Evolutionary conservation across 108 stramenopile species (phyloP), one percentile per base, ranked within the genome.

Genomic region (Chaetoceros muelleri): DNA sequence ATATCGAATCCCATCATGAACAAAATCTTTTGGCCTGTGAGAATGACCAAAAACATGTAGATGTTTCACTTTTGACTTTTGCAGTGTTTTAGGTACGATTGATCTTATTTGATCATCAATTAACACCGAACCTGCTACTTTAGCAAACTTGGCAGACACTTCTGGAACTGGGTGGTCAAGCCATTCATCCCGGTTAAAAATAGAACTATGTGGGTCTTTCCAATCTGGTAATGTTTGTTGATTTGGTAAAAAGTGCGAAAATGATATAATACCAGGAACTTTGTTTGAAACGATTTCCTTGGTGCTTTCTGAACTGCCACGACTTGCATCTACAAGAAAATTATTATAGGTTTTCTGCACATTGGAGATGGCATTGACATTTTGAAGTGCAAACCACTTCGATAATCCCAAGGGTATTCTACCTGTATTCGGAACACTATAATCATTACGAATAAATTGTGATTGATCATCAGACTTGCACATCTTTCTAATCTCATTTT

Each of bases 21-120:
- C 61, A 70, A 81, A 81, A 48, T 81, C 80, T 63, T 81, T 81
- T 31, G 80, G 80, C 1, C 80, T 66, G 52, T 81, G 80, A 30
- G 72, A 74, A 57, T 81, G 80, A 20, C 80, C 80, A 75, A 81
- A 81, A 21, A 81, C 52, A 34, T 81, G 80, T 2, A 81, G 24
- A 24, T 71, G 62, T n/a, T 54, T 54, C 3, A 23, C 52, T 62
- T 40, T 48, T 18, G 23, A 8, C 16, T 18, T 5, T 50, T 30
- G 3, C 24, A 1, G 29, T 0, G 18, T 28, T 45, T 30, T 31
- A 27, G 31, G 24, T 1, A 25, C 1, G 13, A 78, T 28, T n/a
- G 62, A 64, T 23, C 80, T 73, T 48, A 81, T 65, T 64, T 81
- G 80, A 27, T 59, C 24, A 24, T 78, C 80, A n/a, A 81, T 24